Evolutionary conservation across 371 early-diverging fungal genomes (phyloP).

Genomic region (Gilbertella persicaria): DNA sequence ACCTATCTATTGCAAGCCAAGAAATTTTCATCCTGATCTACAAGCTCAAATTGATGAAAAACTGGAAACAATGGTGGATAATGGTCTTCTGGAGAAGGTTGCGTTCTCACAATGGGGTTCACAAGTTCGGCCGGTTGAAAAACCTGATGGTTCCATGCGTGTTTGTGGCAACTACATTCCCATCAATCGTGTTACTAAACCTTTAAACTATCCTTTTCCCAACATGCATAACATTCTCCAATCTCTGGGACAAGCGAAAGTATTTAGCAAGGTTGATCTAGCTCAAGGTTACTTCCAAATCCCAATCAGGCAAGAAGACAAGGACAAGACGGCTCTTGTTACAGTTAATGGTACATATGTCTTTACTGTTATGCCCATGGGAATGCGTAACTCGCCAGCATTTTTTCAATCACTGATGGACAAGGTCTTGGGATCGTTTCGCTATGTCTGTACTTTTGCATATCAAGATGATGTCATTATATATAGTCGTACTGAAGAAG

Average conservation of each 20-base stretch:
- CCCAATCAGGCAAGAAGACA: neutral
- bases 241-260: neutral
- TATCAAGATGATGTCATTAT: constrained; percentile 15
- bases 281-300: neutral
- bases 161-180: neutral
- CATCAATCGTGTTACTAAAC: neutral
- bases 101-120: neutral
- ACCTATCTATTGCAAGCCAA: neutral
- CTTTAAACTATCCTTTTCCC: neutral
- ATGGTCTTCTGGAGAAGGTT: neutral
- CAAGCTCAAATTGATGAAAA: neutral
- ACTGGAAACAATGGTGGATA: neutral
- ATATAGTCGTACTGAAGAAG: neutral
- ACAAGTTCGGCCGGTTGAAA: neutral
- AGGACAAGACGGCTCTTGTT: neutral
- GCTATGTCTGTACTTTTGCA: neutral
- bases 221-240: neutral
- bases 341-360: neutral
- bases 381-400: neutral
- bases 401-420: too few relatives aligned
- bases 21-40: neutral
- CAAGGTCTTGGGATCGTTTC: too few relatives aligned
- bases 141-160: neutral
- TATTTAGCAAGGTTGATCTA: neutral
- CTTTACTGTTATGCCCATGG: neutral